A percentile compares a stretch with the other conserved stretches of the same genome.
phyloP scores from a whole-genome alignment of 768 basidiomycete genomes.

The Termitomyces sp. region DNA sequence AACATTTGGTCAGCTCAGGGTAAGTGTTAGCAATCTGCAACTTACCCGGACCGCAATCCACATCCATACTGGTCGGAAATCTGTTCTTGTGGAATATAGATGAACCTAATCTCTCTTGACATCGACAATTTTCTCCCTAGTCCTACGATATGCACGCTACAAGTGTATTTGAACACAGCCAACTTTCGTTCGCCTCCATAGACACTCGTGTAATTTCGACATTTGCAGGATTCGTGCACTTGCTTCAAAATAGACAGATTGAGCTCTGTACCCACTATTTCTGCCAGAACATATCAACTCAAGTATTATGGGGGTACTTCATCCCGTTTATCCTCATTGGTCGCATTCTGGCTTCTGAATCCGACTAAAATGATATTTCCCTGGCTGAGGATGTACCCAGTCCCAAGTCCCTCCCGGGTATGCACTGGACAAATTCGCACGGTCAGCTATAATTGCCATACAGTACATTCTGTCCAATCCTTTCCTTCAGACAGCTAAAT shows the following conservation, averaged over 20 bases:
- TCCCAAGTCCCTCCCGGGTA: too few relatives aligned
- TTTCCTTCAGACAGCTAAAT: too few relatives aligned
- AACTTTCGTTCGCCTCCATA: background rate
- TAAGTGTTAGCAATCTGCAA: background rate
- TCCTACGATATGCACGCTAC: background rate
- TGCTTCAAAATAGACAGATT: slow-evolving; percentile 31
- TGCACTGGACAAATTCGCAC: too few relatives aligned
- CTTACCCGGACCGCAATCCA: too few relatives aligned
- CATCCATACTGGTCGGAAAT: too few relatives aligned
- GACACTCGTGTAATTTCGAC: too few relatives aligned
- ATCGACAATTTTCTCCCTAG: background rate
- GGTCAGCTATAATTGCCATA: too few relatives aligned
- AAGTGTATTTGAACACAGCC: background rate
- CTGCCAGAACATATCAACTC: background rate
- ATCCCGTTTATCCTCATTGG: background rate
- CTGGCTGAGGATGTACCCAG: too few relatives aligned
- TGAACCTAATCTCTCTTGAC: background rate
- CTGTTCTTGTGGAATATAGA: background rate
- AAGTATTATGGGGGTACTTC: background rate
- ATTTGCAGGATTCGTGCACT: slow-evolving; percentile 39
- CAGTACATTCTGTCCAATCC: too few relatives aligned
- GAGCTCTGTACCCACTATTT: background rate
- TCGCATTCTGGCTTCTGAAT: background rate
- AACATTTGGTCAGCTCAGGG: background rate
- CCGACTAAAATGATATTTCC: background rate